Evolutionary conservation across 352 stramenopile genomes (phyloP).

Genomic region (Thalassiosira mediterranea): DNA sequence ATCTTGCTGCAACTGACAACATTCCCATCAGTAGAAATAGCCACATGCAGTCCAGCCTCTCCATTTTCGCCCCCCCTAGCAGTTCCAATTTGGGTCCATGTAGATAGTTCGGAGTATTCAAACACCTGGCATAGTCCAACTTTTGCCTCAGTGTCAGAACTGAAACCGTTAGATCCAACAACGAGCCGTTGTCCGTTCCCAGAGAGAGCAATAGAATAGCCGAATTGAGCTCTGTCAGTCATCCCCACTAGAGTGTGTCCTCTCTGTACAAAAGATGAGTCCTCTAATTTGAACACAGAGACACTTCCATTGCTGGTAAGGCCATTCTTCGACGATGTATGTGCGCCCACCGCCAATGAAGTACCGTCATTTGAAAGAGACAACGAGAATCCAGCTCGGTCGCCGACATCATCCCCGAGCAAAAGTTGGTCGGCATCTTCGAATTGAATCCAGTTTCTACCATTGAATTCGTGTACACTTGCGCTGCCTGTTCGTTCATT

Average conservation of each 20-base stretch:
- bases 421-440: slow-evolving; percentile 31
- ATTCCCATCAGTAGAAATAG: slow-evolving; percentile 43
- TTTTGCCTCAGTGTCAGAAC: slow-evolving; percentile 4
- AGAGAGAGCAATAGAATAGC: slow-evolving; percentile 43
- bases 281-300: slow-evolving; percentile 22
- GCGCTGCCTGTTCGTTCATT: slow-evolving; percentile 32
- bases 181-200: slow-evolving; percentile 41
- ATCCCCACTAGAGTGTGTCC: slow-evolving; percentile 27
- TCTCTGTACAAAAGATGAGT: slow-evolving; percentile 17
- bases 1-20: slow-evolving; percentile 39
- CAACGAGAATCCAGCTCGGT: slow-evolving; percentile 43
- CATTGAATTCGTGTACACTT: slow-evolving; percentile 36
- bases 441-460: slow-evolving; percentile 29
- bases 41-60: slow-evolving; percentile 32
- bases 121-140: slow-evolving; percentile 39
- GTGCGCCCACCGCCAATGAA: slow-evolving; percentile 37
- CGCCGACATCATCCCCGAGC: slow-evolving; percentile 11
- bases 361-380: slow-evolving; percentile 46
- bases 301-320: slow-evolving; percentile 34
- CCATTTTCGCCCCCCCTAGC: slow-evolving; percentile 15
- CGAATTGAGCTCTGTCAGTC: slow-evolving; percentile 30
- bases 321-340: slow-evolving; percentile 16
- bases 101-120: slow-evolving; percentile 8
- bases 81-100: slow-evolving; percentile 23
- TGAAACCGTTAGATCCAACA: slow-evolving; percentile 51